phyloP scores from a whole-genome alignment of 2,329 filamentous ascomycete species.

The Fusarium illudens region DNA sequence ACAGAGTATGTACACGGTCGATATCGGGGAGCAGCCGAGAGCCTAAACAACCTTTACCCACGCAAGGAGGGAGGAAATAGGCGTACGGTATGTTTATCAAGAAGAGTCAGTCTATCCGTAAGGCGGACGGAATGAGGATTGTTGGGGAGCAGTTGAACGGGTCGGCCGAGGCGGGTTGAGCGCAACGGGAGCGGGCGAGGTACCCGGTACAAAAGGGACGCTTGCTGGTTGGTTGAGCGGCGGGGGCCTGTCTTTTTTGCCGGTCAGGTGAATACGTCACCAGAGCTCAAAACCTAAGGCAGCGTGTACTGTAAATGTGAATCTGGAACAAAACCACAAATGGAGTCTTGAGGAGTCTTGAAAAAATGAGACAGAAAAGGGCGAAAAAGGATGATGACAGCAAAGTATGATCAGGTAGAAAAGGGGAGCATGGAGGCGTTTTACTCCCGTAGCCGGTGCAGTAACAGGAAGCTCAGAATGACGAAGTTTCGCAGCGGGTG shows the following conservation, averaged over 20 bases:
- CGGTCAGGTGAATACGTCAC: slow-evolving; percentile 34
- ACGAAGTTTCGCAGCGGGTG: slow-evolving; percentile 24
- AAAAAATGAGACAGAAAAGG: not conserved
- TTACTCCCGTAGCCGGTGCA: slow-evolving; percentile 3
- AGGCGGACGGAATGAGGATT: slow-evolving; percentile 29
- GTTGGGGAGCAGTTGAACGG: slow-evolving; percentile 23
- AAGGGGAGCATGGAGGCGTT: slow-evolving; percentile 7
- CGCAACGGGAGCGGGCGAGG: slow-evolving; percentile 7
- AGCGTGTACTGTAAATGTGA: not conserved
- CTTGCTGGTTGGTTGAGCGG: slow-evolving; percentile 24
- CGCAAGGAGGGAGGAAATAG: slow-evolving; percentile 1
- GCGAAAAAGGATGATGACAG: not conserved
- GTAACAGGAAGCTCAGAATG: slow-evolving; percentile 22
- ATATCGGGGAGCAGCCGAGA: not conserved
- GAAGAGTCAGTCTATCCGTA: slow-evolving; percentile 14
- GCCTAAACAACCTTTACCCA: slow-evolving; percentile 23
- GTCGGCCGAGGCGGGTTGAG: slow-evolving; percentile 19
- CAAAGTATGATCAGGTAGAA: not conserved
- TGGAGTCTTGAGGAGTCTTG: not conserved
- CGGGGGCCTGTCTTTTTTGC: slow-evolving; percentile 13
- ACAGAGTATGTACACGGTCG: not conserved
- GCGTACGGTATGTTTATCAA: not conserved
- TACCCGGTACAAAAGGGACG: slow-evolving; percentile 26
- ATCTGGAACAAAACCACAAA: not conserved
- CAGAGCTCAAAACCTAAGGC: slow-evolving; percentile 8